A percentile compares a stretch with the other conserved stretches of the same genome.
These are phyloP conservation scores for Rickenella mellea DNA, from an alignment of 768 basidiomycete species.

Conservation along the genomic window DNA sequence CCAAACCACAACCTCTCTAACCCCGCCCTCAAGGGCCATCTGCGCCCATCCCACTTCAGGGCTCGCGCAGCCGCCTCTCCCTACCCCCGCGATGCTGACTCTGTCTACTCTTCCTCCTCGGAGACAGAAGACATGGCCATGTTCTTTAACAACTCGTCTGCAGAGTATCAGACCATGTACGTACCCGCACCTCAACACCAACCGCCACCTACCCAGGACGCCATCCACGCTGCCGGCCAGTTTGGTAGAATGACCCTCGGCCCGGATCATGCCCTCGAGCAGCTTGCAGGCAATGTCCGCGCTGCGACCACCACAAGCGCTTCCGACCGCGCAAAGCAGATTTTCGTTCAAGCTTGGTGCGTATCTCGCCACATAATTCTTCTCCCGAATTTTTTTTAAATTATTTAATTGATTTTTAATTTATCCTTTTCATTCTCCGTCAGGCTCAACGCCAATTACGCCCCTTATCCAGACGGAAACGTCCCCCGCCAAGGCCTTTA, in stretches of 20 bases:
- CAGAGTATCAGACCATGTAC: constrained; percentile 66
- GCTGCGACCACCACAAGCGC: constrained; percentile 87
- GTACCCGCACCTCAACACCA: constrained; percentile 29
- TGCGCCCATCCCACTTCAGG: constrained; percentile 67
- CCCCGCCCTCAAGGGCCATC: constrained; percentile 68
- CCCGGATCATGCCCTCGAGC: constrained; percentile 73
- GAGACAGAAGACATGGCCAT: constrained; percentile 84
- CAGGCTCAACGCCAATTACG: constrained; percentile 85
- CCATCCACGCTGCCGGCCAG: constrained; percentile 57
- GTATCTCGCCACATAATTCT: constrained; percentile 19
- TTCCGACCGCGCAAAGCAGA: constrained; percentile 85
- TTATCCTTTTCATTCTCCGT: constrained; percentile 8
- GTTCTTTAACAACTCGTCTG: constrained; percentile 47
- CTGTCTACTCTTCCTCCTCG: constrained; percentile 79
- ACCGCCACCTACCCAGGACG: constrained; percentile 31
- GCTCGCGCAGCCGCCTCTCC: constrained; percentile 76
- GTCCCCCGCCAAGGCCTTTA: constrained; percentile 91
- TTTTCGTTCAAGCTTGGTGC: constrained; percentile 88
- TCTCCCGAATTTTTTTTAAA: neutral
- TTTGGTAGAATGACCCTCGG: constrained; percentile 72
- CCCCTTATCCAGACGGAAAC: constrained; percentile 86
- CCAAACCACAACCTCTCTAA: constrained; percentile 70
- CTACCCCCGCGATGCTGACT: constrained; percentile 79
- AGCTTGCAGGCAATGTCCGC: constrained; percentile 78
- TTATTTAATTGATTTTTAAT: constrained; percentile 5